Base-by-base conservation (phyloP, 192 early-diverging fungal species). In the Backusella tarrabulga region DNA sequence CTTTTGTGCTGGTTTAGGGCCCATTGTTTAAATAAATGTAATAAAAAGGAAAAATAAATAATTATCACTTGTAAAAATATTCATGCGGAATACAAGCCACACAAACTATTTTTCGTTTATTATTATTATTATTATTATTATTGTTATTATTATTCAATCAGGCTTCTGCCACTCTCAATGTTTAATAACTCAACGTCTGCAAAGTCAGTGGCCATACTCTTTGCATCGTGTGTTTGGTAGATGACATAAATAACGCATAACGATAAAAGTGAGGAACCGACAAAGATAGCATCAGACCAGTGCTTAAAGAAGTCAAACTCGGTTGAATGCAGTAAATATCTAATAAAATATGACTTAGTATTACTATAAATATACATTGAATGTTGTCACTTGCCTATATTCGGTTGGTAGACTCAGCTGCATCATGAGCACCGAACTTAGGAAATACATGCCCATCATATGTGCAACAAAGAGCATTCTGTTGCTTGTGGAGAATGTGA, bases 241-340 rank as follows among this genome's bases (percentile, higher is more conserved):
- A 90, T 85, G 72, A 93, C 79, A 76, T 91, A 94, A 42, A 96
- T 83, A 56, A 97, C 87, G 21, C 89, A 81, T 8, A 89, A 87
- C 36, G 92, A 93, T 12, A 90, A 79, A 11, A 93, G 74, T 0
- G 95, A 95, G n/a, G 92, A 91, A 19, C 96, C 86, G 50, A 98
- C 80, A 83, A 96, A 97, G 17, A 97, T 96, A 8, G 93, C 87
- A 83, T 99, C 97, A 73, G 96, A 97, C 97, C 96, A 97, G 67
- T 91, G 91, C 78, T 94, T 92, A 83, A 96, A 99, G 79, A 95
- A 97, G 80, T 93, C 86, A 75, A 97, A 96, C 68, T 96, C 93
- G 17, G 96, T 90, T 14, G 91, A 86, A 32, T 92, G 93, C 71
- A 97, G 80, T 0, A 95, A 90, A 12, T 90, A 90, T 1, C 93